Conservation (phyloP, 2,329 filamentous ascomycete genomes). For the Alternaria sp. region DNA sequence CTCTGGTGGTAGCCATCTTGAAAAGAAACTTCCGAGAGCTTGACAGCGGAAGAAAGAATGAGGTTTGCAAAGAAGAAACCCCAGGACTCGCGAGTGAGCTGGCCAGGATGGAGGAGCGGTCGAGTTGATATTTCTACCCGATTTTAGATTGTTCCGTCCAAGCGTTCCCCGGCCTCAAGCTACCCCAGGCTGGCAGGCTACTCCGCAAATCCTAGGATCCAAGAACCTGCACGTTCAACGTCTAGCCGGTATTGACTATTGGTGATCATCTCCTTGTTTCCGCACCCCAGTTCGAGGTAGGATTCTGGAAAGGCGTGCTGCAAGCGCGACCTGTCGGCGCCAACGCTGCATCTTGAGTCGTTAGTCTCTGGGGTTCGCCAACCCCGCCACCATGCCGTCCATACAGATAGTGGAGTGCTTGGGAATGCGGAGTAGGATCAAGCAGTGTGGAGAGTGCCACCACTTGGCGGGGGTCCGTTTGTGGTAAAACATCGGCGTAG, state of each 20-base stretch:
- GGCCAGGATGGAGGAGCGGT: conserved; percentile 17
- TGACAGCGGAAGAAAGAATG: conserved; percentile 15
- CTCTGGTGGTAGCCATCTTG: conserved; percentile 28
- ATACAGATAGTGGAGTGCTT: conserved; percentile 27
- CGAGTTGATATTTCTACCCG: conserved; percentile 32
- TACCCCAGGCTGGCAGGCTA: conserved; percentile 28
- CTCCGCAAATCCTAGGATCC: conserved; percentile 27
- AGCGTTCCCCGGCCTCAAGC: conserved; percentile 20
- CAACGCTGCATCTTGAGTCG: conserved; percentile 19
- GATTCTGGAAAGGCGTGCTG: conserved; percentile 3
- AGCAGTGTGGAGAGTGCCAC: conserved; percentile 30
- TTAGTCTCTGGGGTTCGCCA: conserved; percentile 12
- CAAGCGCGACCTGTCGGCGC: conserved; percentile 7
- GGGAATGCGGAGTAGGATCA: conserved; percentile 22
- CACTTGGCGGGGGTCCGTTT: conserved; percentile 27
- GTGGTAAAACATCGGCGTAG: conserved; percentile 26
- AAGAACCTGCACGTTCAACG: conserved; percentile 19
- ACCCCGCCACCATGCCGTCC: conserved; percentile 17
- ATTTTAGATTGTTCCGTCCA: conserved; percentile 23
- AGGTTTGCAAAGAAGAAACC: conserved; percentile 14
- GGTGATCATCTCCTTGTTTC: conserved; percentile 3
- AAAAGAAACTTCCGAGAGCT: conserved; percentile 12
- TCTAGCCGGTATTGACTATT: conserved; percentile 13
- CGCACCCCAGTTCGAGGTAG: conserved; percentile 18
- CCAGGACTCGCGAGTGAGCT: conserved; percentile 24